Conservation (phyloP, 495 filamentous ascomycete species). For the Penicillium roqueforti region DNA sequence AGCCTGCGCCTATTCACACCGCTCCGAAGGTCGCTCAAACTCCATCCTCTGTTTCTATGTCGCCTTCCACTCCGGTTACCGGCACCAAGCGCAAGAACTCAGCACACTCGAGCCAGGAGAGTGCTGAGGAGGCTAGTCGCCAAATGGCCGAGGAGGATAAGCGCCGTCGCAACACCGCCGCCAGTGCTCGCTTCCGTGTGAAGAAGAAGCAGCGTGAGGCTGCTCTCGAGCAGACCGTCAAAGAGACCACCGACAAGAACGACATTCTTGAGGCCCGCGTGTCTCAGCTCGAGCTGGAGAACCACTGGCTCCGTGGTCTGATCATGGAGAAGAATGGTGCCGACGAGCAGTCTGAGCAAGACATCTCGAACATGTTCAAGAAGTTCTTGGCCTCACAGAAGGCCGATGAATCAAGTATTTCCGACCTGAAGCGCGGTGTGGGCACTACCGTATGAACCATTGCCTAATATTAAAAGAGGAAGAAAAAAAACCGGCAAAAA, state of each 20-base stretch:
- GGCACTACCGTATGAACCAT: constrained; percentile 28
- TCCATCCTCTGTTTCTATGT: constrained; percentile 15
- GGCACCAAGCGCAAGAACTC: constrained; percentile 41
- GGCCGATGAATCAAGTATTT: constrained; percentile 30
- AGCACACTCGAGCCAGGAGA: constrained; percentile 31
- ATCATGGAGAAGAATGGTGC: constrained; percentile 85
- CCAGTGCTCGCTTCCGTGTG: constrained; percentile 89
- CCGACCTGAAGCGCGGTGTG: constrained; percentile 39
- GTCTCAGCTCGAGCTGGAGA: constrained; percentile 85
- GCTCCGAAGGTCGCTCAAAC: constrained; percentile 19
- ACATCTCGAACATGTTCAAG: constrained; percentile 49
- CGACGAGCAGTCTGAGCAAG: constrained; percentile 38
- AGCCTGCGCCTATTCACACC: constrained; percentile 21
- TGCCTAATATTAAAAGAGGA: constrained; percentile 5
- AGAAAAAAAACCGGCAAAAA: constrained; percentile 11
- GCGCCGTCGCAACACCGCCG: constrained; percentile 92
- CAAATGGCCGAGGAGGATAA: constrained; percentile 94
- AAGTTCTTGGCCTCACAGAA: constrained; percentile 44
- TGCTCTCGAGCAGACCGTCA: constrained; percentile 80
- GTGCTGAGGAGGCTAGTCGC: constrained; percentile 51
- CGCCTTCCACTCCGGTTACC: constrained; percentile 19
- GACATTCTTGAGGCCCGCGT: constrained; percentile 74
- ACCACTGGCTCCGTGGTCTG: constrained; percentile 91
- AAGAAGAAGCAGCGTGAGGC: constrained; percentile 99
- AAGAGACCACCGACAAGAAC: constrained; percentile 86